Evolutionary conservation across 2,329 filamentous ascomycete genomes (phyloP).

Genomic region (Pseudocercospora vitis): DNA sequence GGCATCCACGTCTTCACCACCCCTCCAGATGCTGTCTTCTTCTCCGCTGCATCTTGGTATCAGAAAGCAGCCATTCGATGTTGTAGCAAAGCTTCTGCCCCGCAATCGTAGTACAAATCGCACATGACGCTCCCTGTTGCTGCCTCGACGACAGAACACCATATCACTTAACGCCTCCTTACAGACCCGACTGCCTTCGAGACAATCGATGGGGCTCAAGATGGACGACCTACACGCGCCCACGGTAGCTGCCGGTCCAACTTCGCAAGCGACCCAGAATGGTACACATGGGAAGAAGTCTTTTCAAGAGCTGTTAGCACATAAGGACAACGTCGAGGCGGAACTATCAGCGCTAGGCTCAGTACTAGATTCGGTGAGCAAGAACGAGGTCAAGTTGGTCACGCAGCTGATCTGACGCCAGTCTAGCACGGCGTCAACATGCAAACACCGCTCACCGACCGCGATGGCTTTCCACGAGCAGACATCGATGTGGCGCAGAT

Average conservation of each 20-base stretch:
- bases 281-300: constrained; percentile 59
- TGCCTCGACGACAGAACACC: constrained; percentile 4
- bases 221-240: constrained; percentile 68
- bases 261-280: constrained; percentile 37
- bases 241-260: constrained; percentile 74
- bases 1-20: too few relatives aligned
- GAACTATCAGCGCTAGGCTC: constrained; percentile 82
- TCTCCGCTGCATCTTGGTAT: too few relatives aligned
- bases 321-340: constrained; percentile 81
- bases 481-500: constrained; percentile 97
- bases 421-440: constrained; percentile 91
- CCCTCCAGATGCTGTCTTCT: too few relatives aligned
- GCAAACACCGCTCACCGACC: constrained; percentile 81
- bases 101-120: constrained; percentile 3
- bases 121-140: constrained; percentile 12
- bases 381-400: background rate
- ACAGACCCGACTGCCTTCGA: background rate
- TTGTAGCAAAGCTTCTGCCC: too few relatives aligned
- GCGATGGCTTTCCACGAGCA: constrained; percentile 86
- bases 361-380: constrained; percentile 80
- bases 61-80: too few relatives aligned
- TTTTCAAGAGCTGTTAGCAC: constrained; percentile 75
- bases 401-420: constrained; percentile 21
- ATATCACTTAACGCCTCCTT: background rate
- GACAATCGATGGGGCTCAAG: constrained; percentile 50